A percentile compares a stretch with the other conserved stretches of the same genome.
Conservation (phyloP, 2,329 filamentous ascomycete species). For the Fusarium liriodendri region DNA sequence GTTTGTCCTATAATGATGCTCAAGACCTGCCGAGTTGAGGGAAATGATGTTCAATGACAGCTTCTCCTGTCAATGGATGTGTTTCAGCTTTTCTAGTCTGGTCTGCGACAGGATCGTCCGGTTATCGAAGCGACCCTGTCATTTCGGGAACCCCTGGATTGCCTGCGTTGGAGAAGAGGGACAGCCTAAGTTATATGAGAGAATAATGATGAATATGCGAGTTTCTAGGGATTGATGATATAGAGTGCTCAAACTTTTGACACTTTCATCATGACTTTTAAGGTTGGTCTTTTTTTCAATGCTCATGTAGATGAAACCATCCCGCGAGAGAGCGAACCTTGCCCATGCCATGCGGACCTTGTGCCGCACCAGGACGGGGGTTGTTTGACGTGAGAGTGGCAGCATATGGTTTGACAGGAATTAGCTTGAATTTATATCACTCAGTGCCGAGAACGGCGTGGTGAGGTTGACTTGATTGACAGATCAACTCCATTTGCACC, state of each 20-base stretch:
- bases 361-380: constrained; percentile 12
- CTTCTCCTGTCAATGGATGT: neutral
- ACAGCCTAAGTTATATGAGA: neutral
- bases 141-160: constrained; percentile 36
- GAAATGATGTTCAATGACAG: neutral
- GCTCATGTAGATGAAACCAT: neutral
- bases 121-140: constrained; percentile 41
- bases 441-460: neutral
- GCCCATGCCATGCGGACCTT: neutral
- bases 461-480: neutral
- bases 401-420: neutral
- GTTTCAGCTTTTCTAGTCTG: neutral
- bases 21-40: neutral
- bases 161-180: neutral
- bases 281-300: neutral
- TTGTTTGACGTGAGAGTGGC: constrained; percentile 1
- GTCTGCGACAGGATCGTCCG: constrained; percentile 31
- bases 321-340: neutral
- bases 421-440: neutral
- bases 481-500: no score
- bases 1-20: neutral
- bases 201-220: neutral
- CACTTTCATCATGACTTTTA: neutral
- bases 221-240: no score
- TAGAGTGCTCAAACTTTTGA: neutral